Evolutionary conservation across 2,329 filamentous ascomycete genomes (phyloP).

Genomic region (Aspergillus sp.): DNA sequence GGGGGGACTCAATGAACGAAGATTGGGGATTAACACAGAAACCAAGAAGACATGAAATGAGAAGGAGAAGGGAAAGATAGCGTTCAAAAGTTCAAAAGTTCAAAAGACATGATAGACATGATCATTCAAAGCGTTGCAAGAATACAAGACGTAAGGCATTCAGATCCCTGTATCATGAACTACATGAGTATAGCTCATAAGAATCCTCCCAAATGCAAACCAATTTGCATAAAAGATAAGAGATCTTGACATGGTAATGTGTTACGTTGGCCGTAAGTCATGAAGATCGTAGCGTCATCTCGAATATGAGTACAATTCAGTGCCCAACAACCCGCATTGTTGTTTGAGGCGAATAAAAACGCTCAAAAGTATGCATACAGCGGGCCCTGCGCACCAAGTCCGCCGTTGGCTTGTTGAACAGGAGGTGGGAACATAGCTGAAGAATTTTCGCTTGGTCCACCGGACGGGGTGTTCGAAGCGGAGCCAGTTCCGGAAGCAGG

Average conservation of each 20-base stretch:
- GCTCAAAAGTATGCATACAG: conserved; percentile 36
- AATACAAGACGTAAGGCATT: conserved; percentile 23
- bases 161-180: conserved; percentile 13
- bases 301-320: conserved; percentile 39
- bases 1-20: not conserved
- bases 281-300: conserved; percentile 39
- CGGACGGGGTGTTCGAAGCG: conserved; percentile 26
- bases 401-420: conserved; percentile 28
- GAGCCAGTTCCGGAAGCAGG: conserved; percentile 21
- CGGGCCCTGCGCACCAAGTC: conserved; percentile 28
- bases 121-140: conserved; percentile 17
- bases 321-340: conserved; percentile 21
- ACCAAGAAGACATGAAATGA: not conserved
- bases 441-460: conserved; percentile 28
- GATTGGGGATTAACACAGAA: not conserved
- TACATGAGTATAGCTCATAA: conserved; percentile 21
- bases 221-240: conserved; percentile 19
- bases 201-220: conserved; percentile 20
- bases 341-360: conserved; percentile 12
- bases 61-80: conserved; percentile 5
- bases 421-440: conserved; percentile 31
- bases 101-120: conserved; percentile 11
- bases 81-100: conserved; percentile 1
- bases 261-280: conserved; percentile 27
- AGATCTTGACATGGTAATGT: conserved; percentile 24